These are phyloP conservation scores for Neurospora pannonica DNA, from an alignment of 495 filamentous ascomycete species.

Conservation along the genomic window DNA sequence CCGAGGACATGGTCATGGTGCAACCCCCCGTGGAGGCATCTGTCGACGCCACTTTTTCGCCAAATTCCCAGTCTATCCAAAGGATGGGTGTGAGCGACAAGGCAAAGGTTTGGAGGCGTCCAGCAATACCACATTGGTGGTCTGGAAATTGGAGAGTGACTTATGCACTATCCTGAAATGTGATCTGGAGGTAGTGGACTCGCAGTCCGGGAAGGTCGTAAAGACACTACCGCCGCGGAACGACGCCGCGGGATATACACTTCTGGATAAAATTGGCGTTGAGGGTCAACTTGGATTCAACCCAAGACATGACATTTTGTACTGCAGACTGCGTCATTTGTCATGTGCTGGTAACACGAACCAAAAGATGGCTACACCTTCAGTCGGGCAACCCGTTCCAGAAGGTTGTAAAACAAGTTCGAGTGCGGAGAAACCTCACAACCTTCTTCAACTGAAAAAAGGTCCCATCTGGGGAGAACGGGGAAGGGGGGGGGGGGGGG, in stretches of 20 bases:
- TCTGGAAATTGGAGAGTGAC: neutral
- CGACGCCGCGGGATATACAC: neutral
- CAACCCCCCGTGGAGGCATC: neutral
- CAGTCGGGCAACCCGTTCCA: neutral
- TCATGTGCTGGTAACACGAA: neutral
- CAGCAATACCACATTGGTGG: neutral
- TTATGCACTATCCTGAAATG: neutral
- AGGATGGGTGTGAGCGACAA: neutral
- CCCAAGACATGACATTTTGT: neutral
- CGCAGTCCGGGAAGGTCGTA: neutral
- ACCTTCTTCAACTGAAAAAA: neutral
- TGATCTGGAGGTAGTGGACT: neutral
- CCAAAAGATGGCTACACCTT: neutral
- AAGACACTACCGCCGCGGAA: neutral
- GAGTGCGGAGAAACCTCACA: neutral
- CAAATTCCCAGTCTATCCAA: neutral
- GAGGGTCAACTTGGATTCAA: neutral
- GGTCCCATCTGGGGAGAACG: neutral
- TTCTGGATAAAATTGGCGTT: neutral
- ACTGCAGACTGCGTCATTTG: neutral
- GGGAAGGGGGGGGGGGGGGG: too few relatives aligned
- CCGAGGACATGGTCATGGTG: neutral
- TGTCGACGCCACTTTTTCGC: neutral
- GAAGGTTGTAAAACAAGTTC: neutral
- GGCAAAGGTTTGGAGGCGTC: neutral